Evolutionary conservation across 2,329 filamentous ascomycete species (phyloP), one percentile per base, ranked within the genome.

Genomic region (Didymella segeticola): DNA sequence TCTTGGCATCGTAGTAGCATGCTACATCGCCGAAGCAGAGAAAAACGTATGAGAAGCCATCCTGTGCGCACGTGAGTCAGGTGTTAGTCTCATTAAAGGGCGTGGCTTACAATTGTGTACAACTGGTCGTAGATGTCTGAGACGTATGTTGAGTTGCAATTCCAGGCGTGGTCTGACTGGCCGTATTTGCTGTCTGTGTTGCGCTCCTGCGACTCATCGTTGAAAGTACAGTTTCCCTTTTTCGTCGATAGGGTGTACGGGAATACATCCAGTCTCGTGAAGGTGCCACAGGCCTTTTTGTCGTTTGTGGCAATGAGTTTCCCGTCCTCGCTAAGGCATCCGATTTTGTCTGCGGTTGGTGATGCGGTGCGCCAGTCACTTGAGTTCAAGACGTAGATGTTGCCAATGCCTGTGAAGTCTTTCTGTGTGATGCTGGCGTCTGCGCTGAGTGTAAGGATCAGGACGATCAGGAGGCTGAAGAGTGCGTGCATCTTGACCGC

Each of bases 1-100:
- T 53, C 43, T 70, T 72, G 2, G 60, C 68, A 37, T 73, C 71
- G 38, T 70, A 73, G 58, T 61, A 72, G 46, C 71, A 73, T 20
- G 66, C 64, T 19, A 70, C 49, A 41, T 72, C 70, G 20, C 69
- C 69, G 31, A 61, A 69, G 61, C 70, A 73, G 36, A 73, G 64
- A 54, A 72, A 72, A 12, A 64, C 48, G 53, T 72, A 63, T 4
- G 62, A 51, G 33, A 72, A 70, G 30, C 70, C 66, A n/a, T 64
- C 49, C 66, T 69, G 34, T 43, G 8, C 27, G 14, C 20, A 25
- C 19, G 15, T 45, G 11, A 46, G 48, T 5, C 22, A n/a, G 3
- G 17, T 4, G 5, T 1, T 5, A 11, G 0, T 10, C 9, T 1
- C 2, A 14, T 6, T 12, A 9, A 19, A 31, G 5, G 19, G 9